Percentiles rank a stretch among this genome's conserved stretches.
These are phyloP conservation scores for Phytophthora syringae DNA, from an alignment of 352 stramenopile genomes.

Conservation along the genomic window DNA sequence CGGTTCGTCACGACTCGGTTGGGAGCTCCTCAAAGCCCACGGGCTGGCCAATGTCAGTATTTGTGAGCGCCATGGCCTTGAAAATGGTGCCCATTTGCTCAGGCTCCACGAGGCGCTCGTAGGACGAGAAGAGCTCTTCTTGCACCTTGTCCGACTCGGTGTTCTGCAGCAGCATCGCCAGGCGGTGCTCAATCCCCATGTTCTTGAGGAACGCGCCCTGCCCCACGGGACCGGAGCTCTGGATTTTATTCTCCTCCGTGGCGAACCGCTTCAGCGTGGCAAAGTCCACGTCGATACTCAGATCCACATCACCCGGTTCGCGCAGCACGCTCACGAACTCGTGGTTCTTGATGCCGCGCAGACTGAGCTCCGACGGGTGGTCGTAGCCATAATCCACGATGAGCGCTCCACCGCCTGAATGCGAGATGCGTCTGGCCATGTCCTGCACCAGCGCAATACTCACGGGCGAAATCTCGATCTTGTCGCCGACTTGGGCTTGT, in stretches of 20 bases:
- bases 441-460: conserved; percentile 93
- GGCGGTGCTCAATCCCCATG: conserved; percentile 95
- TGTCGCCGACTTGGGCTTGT: conserved; percentile 77
- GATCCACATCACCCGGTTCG: conserved; percentile 93
- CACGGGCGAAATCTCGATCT: conserved; percentile 95
- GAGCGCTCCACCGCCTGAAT: conserved; percentile 87
- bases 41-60: conserved; percentile 58
- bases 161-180: conserved; percentile 91
- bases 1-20: conserved; percentile 8
- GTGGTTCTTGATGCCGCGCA: conserved; percentile 95
- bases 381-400: conserved; percentile 97
- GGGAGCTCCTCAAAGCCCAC: conserved; percentile 64
- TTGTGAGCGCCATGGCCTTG: conserved; percentile 92
- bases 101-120: conserved; percentile 91
- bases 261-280: conserved; percentile 73
- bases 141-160: conserved; percentile 78
- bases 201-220: conserved; percentile 94
- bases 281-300: conserved; percentile 93
- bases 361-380: conserved; percentile 86
- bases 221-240: conserved; percentile 88
- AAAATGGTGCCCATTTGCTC: conserved; percentile 96
- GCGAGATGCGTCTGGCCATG: conserved; percentile 88
- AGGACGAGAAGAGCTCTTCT: conserved; percentile 90
- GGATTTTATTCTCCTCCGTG: conserved; percentile 55
- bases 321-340: conserved; percentile 93